A percentile compares a stretch with the other conserved stretches of the same genome.
phyloP scores from a whole-genome alignment of 768 basidiomycete genomes.

The Dacryopinax primogenitus region DNA sequence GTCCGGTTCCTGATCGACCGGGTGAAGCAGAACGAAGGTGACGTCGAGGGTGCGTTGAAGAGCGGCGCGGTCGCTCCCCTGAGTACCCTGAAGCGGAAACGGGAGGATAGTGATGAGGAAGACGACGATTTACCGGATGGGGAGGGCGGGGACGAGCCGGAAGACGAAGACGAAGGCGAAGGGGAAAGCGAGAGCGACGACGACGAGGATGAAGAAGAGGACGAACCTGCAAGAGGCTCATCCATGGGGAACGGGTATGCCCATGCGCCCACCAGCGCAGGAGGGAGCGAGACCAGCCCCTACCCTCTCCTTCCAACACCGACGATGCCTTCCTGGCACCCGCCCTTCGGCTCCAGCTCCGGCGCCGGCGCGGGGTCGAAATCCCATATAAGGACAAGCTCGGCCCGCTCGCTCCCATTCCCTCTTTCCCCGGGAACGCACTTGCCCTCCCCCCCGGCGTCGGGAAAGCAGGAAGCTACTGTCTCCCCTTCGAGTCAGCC shows the following conservation, averaged over 20 bases:
- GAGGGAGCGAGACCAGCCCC: background rate
- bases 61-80: background rate
- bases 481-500: conserved; percentile 3
- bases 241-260: background rate
- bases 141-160: background rate
- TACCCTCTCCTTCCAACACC: conserved; percentile 4
- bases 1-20: conserved; percentile 54
- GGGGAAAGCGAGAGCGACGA: conserved; percentile 16
- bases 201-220: background rate
- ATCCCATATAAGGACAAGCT: background rate
- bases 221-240: background rate
- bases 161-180: conserved; percentile 19
- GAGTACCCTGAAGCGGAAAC: background rate
- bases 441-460: background rate
- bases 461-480: background rate
- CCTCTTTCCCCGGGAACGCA: background rate
- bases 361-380: background rate
- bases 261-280: background rate
- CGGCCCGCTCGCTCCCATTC: background rate
- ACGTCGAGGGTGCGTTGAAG: conserved; percentile 5
- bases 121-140: background rate
- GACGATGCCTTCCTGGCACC: background rate
- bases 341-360: background rate
- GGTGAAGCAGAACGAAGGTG: conserved; percentile 36
- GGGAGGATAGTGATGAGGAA: conserved; percentile 9